Base-by-base conservation (phyloP, 208 protist genomes). In the Leptomonas pyrrhocoris region DNA sequence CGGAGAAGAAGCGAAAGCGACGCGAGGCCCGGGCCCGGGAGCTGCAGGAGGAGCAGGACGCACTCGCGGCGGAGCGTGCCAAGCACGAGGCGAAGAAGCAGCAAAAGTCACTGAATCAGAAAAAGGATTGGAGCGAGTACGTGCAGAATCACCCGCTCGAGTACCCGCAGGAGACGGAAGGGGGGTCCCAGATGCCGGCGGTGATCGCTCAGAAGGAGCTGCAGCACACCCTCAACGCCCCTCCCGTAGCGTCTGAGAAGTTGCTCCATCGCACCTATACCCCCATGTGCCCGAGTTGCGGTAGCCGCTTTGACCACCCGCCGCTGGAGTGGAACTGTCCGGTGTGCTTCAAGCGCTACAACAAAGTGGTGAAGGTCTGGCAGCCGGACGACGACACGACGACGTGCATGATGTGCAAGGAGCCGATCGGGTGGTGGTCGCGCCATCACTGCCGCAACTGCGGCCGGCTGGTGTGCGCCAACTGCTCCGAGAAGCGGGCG, bases 361-460 rank as follows among this genome's bases (percentile, higher is more conserved):
- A 73, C 46, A 72, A 67, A 55, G 45, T 57, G 9, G 73, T 94
- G 21, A 89, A 88, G 61, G 85, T 93, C 15, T 96, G 92, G 92
- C 92, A 96, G 49, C 92, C 89, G 0, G 92, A 96, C 75, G 31
- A 77, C 25, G 75, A 84, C 53, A 76, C 73, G 16, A 71, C 62
- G 36, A 50, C 54, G 36, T 96, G 92, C 71, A 85, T 85, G 83
- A 59, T 91, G 34, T 96, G 92, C 73, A 68, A 77, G 11, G 62
- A 50, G 21, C 5, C 64, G 1, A 91, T 96, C 59, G 87, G 85
- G 27, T 81, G 92, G 18, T 96, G 74, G 54, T 92, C 85, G n/a
- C 79, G 92, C 19, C 92, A 96, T 55, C 92, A 96, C 71, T 96
- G 92, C 62, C 84, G 92, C 25, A 88, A 77, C 75, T 96, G 92